Conservation (phyloP, 257 asterid genomes). For the Voacanga thouarsii region DNA sequence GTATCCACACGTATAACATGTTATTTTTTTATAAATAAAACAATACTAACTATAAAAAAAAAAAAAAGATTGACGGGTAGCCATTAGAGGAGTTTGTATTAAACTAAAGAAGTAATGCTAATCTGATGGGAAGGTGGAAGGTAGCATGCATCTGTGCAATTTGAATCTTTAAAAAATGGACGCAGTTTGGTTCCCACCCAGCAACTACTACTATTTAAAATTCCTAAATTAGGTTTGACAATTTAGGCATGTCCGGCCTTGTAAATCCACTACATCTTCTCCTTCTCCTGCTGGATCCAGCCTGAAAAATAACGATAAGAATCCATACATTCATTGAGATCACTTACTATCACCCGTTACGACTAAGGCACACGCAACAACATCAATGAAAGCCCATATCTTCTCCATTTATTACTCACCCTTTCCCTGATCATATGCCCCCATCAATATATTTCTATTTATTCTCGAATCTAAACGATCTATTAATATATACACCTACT, state of each 20-base stretch:
- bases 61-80: too few species aligned
- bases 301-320: background rate
- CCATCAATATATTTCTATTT: too few species aligned
- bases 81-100: background rate
- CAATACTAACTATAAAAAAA: too few species aligned
- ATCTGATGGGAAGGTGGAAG: background rate
- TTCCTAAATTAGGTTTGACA: constrained; percentile 1
- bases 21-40: too few species aligned
- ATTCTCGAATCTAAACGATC: too few species aligned
- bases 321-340: too few species aligned
- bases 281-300: too few species aligned
- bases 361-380: background rate
- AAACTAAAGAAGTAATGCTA: background rate
- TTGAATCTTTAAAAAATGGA: background rate
- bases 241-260: background rate
- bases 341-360: too few species aligned
- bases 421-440: too few species aligned
- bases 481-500: too few species aligned
- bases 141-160: background rate
- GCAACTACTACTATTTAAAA: background rate
- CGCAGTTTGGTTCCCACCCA: background rate
- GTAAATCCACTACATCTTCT: too few species aligned
- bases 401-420: background rate
- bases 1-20: too few species aligned
- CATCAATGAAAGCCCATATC: background rate